Base-by-base conservation (phyloP, 2,329 filamentous ascomycete species). In the Lasiodiplodia theobromae region DNA sequence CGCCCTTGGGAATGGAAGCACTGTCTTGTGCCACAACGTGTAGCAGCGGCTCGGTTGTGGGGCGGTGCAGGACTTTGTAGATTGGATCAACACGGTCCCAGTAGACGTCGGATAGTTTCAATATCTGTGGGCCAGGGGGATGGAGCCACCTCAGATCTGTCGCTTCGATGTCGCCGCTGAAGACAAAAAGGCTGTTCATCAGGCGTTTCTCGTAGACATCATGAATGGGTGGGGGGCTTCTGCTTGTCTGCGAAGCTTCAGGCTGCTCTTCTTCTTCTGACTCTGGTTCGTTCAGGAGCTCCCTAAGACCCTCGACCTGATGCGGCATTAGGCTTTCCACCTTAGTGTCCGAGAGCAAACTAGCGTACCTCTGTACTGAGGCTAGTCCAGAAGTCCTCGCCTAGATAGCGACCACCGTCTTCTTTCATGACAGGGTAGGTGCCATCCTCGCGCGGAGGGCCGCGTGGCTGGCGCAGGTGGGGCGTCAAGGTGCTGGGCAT, bases 81-180 rank as follows among this genome's bases (percentile, higher is more conserved):
- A 93, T 77, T 0, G 92, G 91, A 73, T 94, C 91, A 67, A 94
- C 88, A 70, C 92, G 89, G 58, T 92, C 88, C 10, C 93, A 81
- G 72, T 90, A 94, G 12, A 88, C 82, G 75, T 93, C 90, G 91
- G 92, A 94, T 4, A 95, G 83, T 62, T 86, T 85, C 72, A 92
- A 89, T 28, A 92, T 86, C 38, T 92, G 88, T 14, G 87, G 84
- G 0, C 88, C 86, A 2, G 87, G 82, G 0, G 92, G 92, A 72
- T 91, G 89, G 0, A 88, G 71, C 2, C 80, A 77, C 16, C 71
- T 70, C 25, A 78, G 68, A 34, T 67, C 67, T 18, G 52, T 66
- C 1, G 71, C 56, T 4, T 68, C 67, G 11, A 68, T 51, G 58
- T n/a, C 72, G 62, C 53, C 44, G 68, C 1, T 72, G 71, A 34